phyloP scores from a whole-genome alignment of 352 stramenopile genomes.

The Saprolegnia diclina region DNA sequence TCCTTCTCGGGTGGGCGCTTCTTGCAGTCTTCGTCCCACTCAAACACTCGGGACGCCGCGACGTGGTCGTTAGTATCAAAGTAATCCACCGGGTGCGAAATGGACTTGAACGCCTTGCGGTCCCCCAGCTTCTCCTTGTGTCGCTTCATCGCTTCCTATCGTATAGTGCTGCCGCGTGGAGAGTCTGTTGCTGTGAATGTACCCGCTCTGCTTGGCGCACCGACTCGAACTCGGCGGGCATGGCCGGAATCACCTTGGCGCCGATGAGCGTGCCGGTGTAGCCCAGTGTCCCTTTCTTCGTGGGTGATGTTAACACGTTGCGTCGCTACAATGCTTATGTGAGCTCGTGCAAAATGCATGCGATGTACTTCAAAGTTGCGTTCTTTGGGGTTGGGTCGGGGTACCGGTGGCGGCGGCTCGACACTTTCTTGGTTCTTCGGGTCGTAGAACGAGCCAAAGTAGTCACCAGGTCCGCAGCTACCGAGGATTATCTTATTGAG shows the following conservation, averaged over 20 bases:
- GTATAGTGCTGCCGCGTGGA: conserved; percentile 14
- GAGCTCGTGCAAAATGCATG: not conserved
- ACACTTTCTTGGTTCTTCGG: conserved; percentile 60
- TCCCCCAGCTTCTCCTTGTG: conserved; percentile 57
- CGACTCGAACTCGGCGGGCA: conserved; percentile 62
- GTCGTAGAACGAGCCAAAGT: conserved; percentile 63
- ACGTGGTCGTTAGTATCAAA: conserved; percentile 74
- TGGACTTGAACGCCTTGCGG: conserved; percentile 69
- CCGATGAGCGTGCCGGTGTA: conserved; percentile 67
- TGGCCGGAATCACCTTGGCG: conserved; percentile 35
- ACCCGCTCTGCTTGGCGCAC: conserved; percentile 28
- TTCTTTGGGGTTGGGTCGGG: conserved; percentile 42
- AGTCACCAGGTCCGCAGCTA: conserved; percentile 58
- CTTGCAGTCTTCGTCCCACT: conserved; percentile 66
- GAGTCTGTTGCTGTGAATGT: not conserved
- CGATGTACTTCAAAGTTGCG: conserved; percentile 40
- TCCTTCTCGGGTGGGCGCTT: conserved; percentile 44
- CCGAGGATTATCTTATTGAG: not conserved
- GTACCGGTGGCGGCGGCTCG: conserved; percentile 30
- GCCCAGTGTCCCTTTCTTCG: conserved; percentile 65
- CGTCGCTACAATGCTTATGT: conserved; percentile 36
- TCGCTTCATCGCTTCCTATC: conserved; percentile 33
- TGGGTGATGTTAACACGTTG: conserved; percentile 57
- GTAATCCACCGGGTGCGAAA: conserved; percentile 51
- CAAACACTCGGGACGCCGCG: conserved; percentile 46